A percentile compares a stretch with the other conserved stretches of the same genome.
These are phyloP conservation scores for Rhododendron ferrugineum DNA, from an alignment of 148 eudicot genomes.

Conservation along the genomic window DNA sequence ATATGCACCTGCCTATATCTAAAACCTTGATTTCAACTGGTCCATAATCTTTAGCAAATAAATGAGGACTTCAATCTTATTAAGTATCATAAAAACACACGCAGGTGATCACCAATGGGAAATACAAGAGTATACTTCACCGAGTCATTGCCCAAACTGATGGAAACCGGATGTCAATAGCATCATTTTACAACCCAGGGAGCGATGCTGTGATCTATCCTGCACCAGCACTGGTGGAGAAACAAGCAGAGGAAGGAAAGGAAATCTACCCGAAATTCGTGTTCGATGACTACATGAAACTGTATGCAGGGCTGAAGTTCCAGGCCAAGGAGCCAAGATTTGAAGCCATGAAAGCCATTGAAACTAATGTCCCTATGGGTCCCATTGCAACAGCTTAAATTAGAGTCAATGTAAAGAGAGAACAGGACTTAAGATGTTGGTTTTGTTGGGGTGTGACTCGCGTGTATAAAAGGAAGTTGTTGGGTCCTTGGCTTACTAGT, in stretches of 20 bases:
- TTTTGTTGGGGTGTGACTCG: neutral
- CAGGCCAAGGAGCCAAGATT: constrained; percentile 76
- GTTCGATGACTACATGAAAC: constrained; percentile 55
- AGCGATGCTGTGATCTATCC: constrained; percentile 52
- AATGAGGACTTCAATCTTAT: neutral
- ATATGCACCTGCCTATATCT: neutral
- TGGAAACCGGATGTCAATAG: constrained; percentile 47
- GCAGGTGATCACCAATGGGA: constrained; percentile 58
- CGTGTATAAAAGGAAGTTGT: neutral
- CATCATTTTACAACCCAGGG: constrained; percentile 57
- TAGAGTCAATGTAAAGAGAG: neutral
- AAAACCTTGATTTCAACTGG: neutral
- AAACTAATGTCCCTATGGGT: constrained; percentile 17
- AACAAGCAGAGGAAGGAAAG: constrained; percentile 24
- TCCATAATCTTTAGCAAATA: neutral
- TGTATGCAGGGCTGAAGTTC: constrained; percentile 43
- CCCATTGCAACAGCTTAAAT: constrained; percentile 33
- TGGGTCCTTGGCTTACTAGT: neutral
- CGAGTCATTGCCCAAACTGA: constrained; percentile 46
- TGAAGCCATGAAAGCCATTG: constrained; percentile 58
- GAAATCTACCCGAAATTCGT: constrained; percentile 45
- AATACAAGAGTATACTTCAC: constrained; percentile 48
- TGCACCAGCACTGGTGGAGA: constrained; percentile 33
- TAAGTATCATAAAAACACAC: neutral
- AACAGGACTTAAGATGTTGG: neutral